Evolutionary conservation across 1,284 basidiomycete genomes (phyloP), one percentile per base, ranked within the genome.

Genomic region (Apiotrichum siamense): DNA sequence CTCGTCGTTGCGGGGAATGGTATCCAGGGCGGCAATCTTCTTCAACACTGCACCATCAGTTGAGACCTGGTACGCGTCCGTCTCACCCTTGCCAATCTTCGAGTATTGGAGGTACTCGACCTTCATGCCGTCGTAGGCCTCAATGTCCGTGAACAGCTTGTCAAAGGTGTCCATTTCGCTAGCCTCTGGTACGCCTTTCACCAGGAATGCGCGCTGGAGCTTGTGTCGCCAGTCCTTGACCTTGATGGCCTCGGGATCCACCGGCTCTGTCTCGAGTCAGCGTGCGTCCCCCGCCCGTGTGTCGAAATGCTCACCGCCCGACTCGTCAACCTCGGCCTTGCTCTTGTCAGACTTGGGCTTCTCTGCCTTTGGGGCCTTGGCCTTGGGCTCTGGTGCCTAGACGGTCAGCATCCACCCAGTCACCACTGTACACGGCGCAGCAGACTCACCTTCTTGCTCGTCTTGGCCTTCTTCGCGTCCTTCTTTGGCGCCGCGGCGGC

Each of bases 141-240:
- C 93, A 45, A 97, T 86, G 5, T 80, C 82, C 32, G 80, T 83
- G 77, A 97, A 91, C 31, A 90, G 76, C 42, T 80, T 76, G 69
- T 93, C 85, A 64, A 87, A 80, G 31, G 75, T 76, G 4, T 83
- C 80, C 86, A 90, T 89, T 50, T 88, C 86, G 86, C 89, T 46
- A 50, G 67, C 54, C 57, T 69, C 40, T 38, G 70, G 60, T 53
- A 72, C 47, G 24, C 56, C 73, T 78, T 78, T 84, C 41, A 58
- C 72, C 49, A 96, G 77, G 79, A 96, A 94, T 1, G 83, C 85
- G 63, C 90, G 87, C 74, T 96, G 91, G 7, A 94, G 82, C 73
- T 83, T 86, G 73, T 92, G 88, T 62, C 90, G 80, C 89, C 90
- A 92, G 50, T 87, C 85, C 61, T 84, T 83, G 65, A 90, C 87